Conservation (phyloP, 805 yeast genomes). For the Sugiyamaella smithiae region DNA sequence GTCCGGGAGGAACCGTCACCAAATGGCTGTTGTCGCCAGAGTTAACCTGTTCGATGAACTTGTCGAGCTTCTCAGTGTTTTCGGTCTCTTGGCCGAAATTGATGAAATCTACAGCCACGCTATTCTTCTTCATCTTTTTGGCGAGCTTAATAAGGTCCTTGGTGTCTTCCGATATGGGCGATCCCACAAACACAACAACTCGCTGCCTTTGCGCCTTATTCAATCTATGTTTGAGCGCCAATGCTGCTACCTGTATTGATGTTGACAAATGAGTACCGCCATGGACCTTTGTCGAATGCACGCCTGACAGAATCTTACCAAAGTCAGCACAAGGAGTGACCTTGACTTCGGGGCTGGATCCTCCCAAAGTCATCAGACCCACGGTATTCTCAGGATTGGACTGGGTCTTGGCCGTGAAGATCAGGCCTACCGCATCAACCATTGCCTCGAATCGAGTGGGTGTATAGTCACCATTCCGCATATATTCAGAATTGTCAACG, state of each 20-base stretch:
- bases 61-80: constrained; percentile 76
- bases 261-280: constrained; percentile 71
- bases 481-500: constrained; percentile 92
- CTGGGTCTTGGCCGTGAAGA: constrained; percentile 81
- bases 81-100: constrained; percentile 85
- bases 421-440: constrained; percentile 79
- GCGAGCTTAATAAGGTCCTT: constrained; percentile 80
- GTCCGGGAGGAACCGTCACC: constrained; percentile 85
- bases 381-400: constrained; percentile 93
- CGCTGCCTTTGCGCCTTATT: constrained; percentile 90
- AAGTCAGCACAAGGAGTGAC: constrained; percentile 84
- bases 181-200: constrained; percentile 83
- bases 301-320: constrained; percentile 79
- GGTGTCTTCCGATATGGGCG: constrained; percentile 69
- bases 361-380: constrained; percentile 86
- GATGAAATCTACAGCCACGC: constrained; percentile 82
- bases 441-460: constrained; percentile 91
- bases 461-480: constrained; percentile 92
- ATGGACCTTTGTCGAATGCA: constrained; percentile 68
- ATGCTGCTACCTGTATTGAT: constrained; percentile 87
- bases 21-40: constrained; percentile 63
- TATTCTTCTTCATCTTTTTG: constrained; percentile 89
- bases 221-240: constrained; percentile 94
- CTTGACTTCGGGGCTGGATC: constrained; percentile 74
- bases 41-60: constrained; percentile 70